A percentile compares a stretch with the other conserved stretches of the same genome.
Evolutionary conservation across 208 protist species (phyloP).

Genomic region (Histomonas meleagridis): DNA sequence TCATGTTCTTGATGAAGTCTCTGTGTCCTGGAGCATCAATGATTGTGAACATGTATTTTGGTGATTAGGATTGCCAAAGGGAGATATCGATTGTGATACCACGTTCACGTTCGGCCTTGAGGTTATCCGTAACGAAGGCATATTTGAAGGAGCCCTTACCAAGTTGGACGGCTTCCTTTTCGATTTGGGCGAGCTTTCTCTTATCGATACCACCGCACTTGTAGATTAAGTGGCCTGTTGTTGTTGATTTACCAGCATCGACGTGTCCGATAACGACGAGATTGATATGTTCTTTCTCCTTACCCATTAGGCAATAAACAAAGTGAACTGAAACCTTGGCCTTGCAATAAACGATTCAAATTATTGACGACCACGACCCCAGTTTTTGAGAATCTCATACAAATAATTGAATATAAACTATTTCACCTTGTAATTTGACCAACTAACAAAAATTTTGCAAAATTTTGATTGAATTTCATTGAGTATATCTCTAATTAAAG

Average conservation of each 20-base stretch:
- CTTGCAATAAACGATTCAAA: too few relatives aligned
- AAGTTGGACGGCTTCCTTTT: constrained; percentile 60
- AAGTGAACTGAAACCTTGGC: too few relatives aligned
- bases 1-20: constrained; percentile 95
- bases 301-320: constrained; percentile 22
- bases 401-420: too few relatives aligned
- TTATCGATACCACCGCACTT: constrained; percentile 4
- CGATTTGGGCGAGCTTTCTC: constrained; percentile 58
- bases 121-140: constrained; percentile 80
- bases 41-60: constrained; percentile 68
- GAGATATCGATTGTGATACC: constrained; percentile 80
- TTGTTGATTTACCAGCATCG: constrained; percentile 21
- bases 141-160: constrained; percentile 80
- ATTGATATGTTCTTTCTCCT: neutral
- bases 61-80: constrained; percentile 71
- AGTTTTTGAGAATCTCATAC: too few relatives aligned
- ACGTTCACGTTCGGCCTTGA: constrained; percentile 76
- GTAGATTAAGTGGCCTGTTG: constrained; percentile 2
- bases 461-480: too few relatives aligned
- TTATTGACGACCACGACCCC: too few relatives aligned
- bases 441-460: too few relatives aligned
- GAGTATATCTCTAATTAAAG: too few relatives aligned
- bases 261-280: neutral
- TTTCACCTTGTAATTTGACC: too few relatives aligned
- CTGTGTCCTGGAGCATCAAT: constrained; percentile 77